phyloP scores from a whole-genome alignment of 225 moss, liverwort and hornwort species.

The Pseudisothecium myosuroides region DNA sequence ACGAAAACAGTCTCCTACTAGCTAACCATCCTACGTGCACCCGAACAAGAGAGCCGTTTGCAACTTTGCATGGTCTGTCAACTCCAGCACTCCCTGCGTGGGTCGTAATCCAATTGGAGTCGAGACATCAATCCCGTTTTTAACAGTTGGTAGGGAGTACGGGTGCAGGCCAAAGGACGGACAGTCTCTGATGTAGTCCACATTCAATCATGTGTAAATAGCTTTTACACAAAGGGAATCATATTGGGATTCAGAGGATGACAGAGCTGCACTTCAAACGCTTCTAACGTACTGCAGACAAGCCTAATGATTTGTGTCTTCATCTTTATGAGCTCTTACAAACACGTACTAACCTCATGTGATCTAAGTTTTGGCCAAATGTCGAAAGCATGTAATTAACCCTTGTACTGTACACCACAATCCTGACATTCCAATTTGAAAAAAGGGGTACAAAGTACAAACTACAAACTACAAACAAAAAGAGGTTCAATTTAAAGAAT shows the following conservation, averaged over 20 bases:
- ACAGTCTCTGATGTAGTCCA: not conserved
- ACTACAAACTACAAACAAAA: no score
- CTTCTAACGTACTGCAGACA: not conserved
- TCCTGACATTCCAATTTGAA: not conserved
- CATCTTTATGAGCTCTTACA: not conserved
- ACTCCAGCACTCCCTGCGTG: constrained; percentile 8
- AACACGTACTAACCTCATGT: not conserved
- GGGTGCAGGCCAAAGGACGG: not conserved
- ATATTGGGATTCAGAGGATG: not conserved
- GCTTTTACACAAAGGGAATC: not conserved
- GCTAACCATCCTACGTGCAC: not conserved
- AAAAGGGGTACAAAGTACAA: no score
- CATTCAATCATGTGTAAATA: not conserved
- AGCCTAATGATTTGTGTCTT: not conserved
- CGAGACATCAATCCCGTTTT: not conserved
- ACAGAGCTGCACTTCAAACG: not conserved
- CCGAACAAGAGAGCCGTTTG: not conserved
- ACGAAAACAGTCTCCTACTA: not conserved
- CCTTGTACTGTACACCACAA: not conserved
- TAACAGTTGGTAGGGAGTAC: not conserved
- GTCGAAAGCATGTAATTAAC: no score
- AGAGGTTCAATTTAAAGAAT: not conserved
- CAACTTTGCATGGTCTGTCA: constrained; percentile 9
- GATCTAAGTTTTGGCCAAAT: no score
- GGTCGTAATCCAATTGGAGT: not conserved